These are phyloP conservation scores for Centella asiatica DNA, from an alignment of 129 eudicot genomes.

Conservation along the genomic window DNA sequence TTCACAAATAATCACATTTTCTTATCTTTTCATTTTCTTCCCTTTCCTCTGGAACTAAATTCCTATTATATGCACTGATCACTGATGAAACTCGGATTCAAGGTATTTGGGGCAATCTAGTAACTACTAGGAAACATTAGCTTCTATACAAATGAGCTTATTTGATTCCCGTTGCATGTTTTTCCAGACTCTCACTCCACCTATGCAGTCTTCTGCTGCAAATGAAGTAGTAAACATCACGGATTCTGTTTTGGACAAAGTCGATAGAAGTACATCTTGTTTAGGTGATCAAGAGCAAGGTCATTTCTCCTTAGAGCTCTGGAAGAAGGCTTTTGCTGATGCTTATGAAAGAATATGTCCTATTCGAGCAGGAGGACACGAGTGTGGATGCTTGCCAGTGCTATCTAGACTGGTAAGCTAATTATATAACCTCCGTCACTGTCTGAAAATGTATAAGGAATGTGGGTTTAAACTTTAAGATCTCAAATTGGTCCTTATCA, in stretches of 20 bases:
- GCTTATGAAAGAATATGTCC: slow-evolving; percentile 88
- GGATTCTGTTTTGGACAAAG: slow-evolving; percentile 25
- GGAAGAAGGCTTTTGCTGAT: slow-evolving; percentile 84
- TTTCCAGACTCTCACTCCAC: slow-evolving; percentile 73
- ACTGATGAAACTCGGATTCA: neutral
- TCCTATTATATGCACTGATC: neutral
- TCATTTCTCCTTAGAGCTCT: slow-evolving; percentile 60
- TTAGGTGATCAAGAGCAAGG: slow-evolving; percentile 53
- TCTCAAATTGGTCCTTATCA: too few relatives aligned
- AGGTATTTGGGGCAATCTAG: neutral
- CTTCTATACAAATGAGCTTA: neutral
- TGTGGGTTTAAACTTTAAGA: too few relatives aligned
- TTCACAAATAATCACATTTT: slow-evolving; percentile 14
- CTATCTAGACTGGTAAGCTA: slow-evolving; percentile 59
- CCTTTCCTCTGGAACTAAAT: neutral
- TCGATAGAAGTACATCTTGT: slow-evolving; percentile 30
- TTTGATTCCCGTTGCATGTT: neutral
- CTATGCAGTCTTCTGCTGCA: slow-evolving; percentile 72
- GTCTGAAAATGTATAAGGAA: too few relatives aligned
- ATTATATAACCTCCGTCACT: too few relatives aligned
- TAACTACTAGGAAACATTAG: neutral
- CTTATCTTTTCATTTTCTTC: neutral
- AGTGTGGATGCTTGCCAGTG: slow-evolving; percentile 78
- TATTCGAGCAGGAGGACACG: slow-evolving; percentile 74
- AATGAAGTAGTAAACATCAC: slow-evolving; percentile 29